Conservation (phyloP, 768 basidiomycete genomes). For the Naganishia randhawae region DNA sequence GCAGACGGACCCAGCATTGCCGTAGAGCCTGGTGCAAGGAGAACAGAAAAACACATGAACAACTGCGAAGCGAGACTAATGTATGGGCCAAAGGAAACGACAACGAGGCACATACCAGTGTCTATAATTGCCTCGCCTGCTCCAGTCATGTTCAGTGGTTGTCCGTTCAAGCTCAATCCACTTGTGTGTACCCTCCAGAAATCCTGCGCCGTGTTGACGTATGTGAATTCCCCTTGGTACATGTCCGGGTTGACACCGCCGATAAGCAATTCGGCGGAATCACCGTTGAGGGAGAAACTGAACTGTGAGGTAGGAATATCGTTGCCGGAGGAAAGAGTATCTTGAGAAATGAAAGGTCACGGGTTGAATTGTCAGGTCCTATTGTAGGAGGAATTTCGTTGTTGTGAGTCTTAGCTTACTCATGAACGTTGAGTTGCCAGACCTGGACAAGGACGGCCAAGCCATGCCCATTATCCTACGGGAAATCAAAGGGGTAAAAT, state of each 20-base stretch:
- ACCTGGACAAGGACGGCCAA: constrained; percentile 9
- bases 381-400: no score
- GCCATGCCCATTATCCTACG: constrained; percentile 26
- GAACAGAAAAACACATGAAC: no score
- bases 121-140: constrained; percentile 8
- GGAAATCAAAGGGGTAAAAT: not conserved
- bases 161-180: constrained; percentile 2
- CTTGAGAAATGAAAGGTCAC: no score
- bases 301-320: constrained; percentile 3
- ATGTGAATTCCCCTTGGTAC: not conserved
- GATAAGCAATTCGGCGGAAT: not conserved
- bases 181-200: constrained; percentile 1
- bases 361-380: no score
- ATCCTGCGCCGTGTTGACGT: constrained; percentile 3
- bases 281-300: constrained; percentile 2
- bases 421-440: constrained; percentile 13
- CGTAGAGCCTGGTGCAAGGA: not conserved
- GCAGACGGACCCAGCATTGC: not conserved
- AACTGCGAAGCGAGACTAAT: not conserved
- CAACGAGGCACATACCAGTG: not conserved
- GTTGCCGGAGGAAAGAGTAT: constrained; percentile 10
- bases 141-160: not conserved
- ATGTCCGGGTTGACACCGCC: constrained; percentile 15
- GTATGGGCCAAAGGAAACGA: not conserved
- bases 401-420: not conserved